Evolutionary conservation across 495 filamentous ascomycete genomes (phyloP).

Genomic region (Xylaria intraflava): DNA sequence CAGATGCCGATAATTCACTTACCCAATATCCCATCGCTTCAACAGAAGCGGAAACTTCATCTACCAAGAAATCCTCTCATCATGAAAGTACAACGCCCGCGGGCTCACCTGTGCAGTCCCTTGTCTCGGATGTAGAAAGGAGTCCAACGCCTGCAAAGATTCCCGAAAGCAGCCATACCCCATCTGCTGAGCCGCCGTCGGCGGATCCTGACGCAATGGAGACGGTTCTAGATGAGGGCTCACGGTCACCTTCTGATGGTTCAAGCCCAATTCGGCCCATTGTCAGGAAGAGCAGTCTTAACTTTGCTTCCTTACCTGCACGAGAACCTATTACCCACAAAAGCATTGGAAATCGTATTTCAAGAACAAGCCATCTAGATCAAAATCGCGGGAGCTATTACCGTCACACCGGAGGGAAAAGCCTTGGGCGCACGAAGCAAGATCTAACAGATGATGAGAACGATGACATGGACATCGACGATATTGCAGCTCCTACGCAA

Average conservation of each 20-base stretch:
- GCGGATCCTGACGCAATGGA: constrained; percentile 26
- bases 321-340: constrained; percentile 81
- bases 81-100: constrained; percentile 25
- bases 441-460: constrained; percentile 42
- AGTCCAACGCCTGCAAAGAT: constrained; percentile 23
- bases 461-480: constrained; percentile 54
- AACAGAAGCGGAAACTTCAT: constrained; percentile 2
- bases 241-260: constrained; percentile 41
- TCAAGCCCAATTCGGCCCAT: constrained; percentile 45
- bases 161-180: constrained; percentile 8
- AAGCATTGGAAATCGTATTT: constrained; percentile 63
- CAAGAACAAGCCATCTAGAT: constrained; percentile 75
- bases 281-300: constrained; percentile 86
- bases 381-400: constrained; percentile 58
- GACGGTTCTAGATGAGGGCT: constrained; percentile 42
- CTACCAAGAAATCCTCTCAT: constrained; percentile 6
- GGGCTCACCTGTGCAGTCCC: constrained; percentile 17
- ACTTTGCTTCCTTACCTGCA: constrained; percentile 84
- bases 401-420: constrained; percentile 55
- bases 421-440: constrained; percentile 39
- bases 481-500: constrained; percentile 36
- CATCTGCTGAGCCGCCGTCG: constrained; percentile 13
- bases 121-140: constrained; percentile 10
- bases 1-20: constrained; percentile 9
- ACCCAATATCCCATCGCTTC: constrained; percentile 23